These are phyloP conservation scores for Endogone sp. DNA, from an alignment of 192 early-diverging fungal species.

Conservation along the genomic window DNA sequence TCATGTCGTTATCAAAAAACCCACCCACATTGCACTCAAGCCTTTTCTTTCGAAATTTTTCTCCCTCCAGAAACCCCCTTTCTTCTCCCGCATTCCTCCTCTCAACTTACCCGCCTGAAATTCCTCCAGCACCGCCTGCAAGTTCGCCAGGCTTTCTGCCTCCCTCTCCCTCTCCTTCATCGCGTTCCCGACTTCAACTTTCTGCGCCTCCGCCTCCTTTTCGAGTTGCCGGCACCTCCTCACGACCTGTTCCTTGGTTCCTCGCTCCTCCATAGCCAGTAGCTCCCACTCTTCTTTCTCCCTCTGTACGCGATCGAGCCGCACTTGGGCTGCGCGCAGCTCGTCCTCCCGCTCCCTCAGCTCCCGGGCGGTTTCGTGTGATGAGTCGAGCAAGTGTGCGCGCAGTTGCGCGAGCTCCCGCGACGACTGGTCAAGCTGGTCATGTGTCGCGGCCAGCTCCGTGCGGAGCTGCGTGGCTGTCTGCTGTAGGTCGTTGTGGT, in stretches of 20 bases:
- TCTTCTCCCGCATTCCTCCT: too few relatives aligned
- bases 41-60: too few relatives aligned
- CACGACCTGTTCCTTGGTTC: slow-evolving; percentile 46
- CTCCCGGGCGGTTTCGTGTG: slow-evolving; percentile 57
- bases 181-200: slow-evolving; percentile 39
- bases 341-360: slow-evolving; percentile 47
- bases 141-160: slow-evolving; percentile 60
- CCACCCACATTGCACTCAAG: too few relatives aligned
- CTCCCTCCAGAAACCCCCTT: neutral
- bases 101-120: slow-evolving; percentile 77
- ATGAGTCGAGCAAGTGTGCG: slow-evolving; percentile 52
- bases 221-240: slow-evolving; percentile 50
- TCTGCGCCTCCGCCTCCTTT: slow-evolving; percentile 37
- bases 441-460: slow-evolving; percentile 39
- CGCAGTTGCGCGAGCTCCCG: slow-evolving; percentile 55
- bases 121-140: slow-evolving; percentile 84
- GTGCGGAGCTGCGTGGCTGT: slow-evolving; percentile 47
- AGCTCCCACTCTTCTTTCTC: slow-evolving; percentile 60
- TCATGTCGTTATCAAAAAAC: too few relatives aligned
- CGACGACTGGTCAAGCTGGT: slow-evolving; percentile 37
- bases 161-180: slow-evolving; percentile 53
- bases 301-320: slow-evolving; percentile 52
- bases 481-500: slow-evolving; percentile 54
- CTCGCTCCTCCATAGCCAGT: slow-evolving; percentile 54
- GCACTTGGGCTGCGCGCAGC: slow-evolving; percentile 47